These are phyloP conservation scores for Fusarium xylarioides DNA, from an alignment of 2,329 filamentous ascomycete genomes.

Conservation along the genomic window DNA sequence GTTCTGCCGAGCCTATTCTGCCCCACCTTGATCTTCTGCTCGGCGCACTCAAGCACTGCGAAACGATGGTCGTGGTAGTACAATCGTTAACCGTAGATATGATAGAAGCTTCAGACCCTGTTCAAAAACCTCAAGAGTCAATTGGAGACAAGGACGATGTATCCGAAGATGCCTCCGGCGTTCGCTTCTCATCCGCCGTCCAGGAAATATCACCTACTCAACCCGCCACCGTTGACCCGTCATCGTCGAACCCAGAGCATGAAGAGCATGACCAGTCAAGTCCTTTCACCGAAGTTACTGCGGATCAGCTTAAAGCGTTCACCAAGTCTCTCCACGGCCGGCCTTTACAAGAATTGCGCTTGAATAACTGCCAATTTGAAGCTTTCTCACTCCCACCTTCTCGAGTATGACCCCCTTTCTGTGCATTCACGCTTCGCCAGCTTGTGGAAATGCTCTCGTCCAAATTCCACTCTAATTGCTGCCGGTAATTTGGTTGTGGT, in stretches of 20 bases:
- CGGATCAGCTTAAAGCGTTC: conserved; percentile 75
- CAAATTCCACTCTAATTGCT: background rate
- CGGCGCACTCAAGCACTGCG: conserved; percentile 11
- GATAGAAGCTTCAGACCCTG: conserved; percentile 19
- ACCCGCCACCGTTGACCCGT: conserved; percentile 49
- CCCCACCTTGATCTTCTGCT: conserved; percentile 39
- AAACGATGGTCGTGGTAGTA: conserved; percentile 6
- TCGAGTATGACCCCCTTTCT: conserved; percentile 67
- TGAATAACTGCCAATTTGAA: conserved; percentile 90
- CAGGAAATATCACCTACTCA: conserved; percentile 69
- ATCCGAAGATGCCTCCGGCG: conserved; percentile 54
- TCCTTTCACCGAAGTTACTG: conserved; percentile 55
- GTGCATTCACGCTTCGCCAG: conserved; percentile 1
- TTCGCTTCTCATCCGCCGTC: conserved; percentile 76
- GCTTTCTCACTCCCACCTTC: conserved; percentile 88
- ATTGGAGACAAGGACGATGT: conserved; percentile 9
- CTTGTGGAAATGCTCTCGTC: background rate
- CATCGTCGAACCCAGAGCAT: conserved; percentile 34
- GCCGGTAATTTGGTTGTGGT: background rate
- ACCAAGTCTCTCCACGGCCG: conserved; percentile 77
- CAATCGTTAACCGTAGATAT: conserved; percentile 33
- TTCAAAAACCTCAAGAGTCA: conserved; percentile 11
- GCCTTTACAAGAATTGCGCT: conserved; percentile 81
- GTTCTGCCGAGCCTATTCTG: conserved; percentile 38
- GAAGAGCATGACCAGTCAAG: conserved; percentile 34